Evolutionary conservation across 1,284 basidiomycete genomes (phyloP), one percentile per base, ranked within the genome.

Genomic region (Ganoderma sp.): DNA sequence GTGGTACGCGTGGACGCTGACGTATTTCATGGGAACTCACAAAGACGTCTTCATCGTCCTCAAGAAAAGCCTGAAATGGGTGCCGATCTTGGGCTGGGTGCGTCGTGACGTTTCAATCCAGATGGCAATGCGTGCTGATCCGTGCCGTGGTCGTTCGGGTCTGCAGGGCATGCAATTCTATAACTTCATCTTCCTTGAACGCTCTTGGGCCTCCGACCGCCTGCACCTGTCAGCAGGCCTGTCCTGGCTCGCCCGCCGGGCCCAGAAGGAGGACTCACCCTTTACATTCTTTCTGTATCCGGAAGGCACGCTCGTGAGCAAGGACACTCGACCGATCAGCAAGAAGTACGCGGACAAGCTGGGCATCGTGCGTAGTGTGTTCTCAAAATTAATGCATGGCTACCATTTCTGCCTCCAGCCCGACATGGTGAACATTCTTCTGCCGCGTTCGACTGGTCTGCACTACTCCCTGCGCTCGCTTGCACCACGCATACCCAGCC

Each of bases 401-500:
- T 22, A 60, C 28, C 14, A 39, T 52, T 41, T 43, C 34, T n/a
- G 45, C 69, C 32, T 59, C 6, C 75, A 97, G 94, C 79, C 87
- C 42, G 95, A 98, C 78, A 87, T 95, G 81, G 82, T 81, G 58
- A 90, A 98, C 76, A 79, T 88, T 19, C 85, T 99, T 8, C 87
- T 98, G 60, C 97, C 97, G 0, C 88, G 97, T 60, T 94, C 96
- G 34, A 98, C 95, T 0, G 97, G 97, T 0, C 82, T 98, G 63
- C 90, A 93, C 69, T 95, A 94, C 78, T 94, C 91, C 70, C 81
- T 98, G 45, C 87, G 95, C 34, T 91, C 94, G 0, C 85, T 99
- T 10, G 84, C 89, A 10, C 90, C 93, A 22, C 87, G 91, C 63
- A 86, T 97, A 54, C 90, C 91, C 25, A 86, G 87, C 68, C 83